Evolutionary conservation across 2,329 filamentous ascomycete genomes (phyloP).

Genomic region (Pezicula rhizophila): DNA sequence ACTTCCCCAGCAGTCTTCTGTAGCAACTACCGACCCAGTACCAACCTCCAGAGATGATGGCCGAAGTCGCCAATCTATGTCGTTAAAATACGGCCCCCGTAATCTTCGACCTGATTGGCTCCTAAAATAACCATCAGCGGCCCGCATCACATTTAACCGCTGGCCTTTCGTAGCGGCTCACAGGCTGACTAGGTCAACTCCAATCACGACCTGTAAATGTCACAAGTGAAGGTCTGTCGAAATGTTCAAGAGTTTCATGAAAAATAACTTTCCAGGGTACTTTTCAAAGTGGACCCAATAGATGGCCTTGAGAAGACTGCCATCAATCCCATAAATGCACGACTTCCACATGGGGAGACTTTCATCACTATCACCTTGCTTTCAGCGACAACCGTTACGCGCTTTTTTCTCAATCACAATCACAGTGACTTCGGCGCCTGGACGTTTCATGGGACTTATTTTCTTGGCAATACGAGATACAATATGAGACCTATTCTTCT

Average conservation of each 20-base stretch:
- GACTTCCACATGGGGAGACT: conserved; percentile 10
- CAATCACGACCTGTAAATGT: background rate
- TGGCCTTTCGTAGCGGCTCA: too few species aligned
- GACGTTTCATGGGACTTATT: background rate
- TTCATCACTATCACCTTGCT: conserved; percentile 12
- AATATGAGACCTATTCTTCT: conserved; percentile 20
- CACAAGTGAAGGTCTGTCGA: background rate
- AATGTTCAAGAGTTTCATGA: too few species aligned
- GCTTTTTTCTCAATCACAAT: background rate
- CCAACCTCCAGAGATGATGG: too few species aligned
- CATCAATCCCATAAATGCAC: conserved; percentile 15
- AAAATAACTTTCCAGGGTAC: too few species aligned
- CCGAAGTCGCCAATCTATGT: background rate
- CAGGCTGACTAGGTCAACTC: background rate
- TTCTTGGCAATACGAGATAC: background rate
- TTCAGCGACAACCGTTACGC: conserved; percentile 5
- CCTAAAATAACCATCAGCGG: background rate
- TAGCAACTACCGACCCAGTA: too few species aligned
- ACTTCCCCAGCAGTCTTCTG: too few species aligned
- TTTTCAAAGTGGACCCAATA: conserved; percentile 17
- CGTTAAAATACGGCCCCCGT: background rate
- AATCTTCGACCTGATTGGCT: background rate
- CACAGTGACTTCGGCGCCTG: conserved; percentile 1
- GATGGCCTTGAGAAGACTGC: conserved; percentile 19
- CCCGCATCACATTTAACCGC: background rate